Conservation (phyloP, 805 yeast species). For the Debaryomyces prosopidis region DNA sequence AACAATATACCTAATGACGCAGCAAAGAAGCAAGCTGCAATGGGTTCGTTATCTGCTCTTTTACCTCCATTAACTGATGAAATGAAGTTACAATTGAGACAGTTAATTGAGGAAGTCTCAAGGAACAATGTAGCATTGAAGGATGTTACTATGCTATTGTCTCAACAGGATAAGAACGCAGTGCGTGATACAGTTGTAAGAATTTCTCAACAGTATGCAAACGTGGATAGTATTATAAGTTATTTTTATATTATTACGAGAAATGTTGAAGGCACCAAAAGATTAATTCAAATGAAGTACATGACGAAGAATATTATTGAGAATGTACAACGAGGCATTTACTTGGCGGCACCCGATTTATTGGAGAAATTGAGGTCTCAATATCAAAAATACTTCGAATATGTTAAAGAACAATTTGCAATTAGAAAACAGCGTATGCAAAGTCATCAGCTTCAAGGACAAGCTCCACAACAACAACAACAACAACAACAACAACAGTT, state of each 20-base stretch:
- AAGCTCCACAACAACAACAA: slow-evolving; percentile 12
- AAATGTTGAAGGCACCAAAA: slow-evolving; percentile 71
- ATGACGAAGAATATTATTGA: slow-evolving; percentile 79
- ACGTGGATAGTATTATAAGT: slow-evolving; percentile 76
- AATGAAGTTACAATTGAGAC: slow-evolving; percentile 60
- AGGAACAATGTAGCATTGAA: slow-evolving; percentile 64
- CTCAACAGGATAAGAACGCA: slow-evolving; percentile 62
- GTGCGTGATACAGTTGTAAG: slow-evolving; percentile 56
- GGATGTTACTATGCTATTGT: slow-evolving; percentile 61
- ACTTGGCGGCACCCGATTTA: slow-evolving; percentile 70
- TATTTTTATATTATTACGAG: slow-evolving; percentile 75
- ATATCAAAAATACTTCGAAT: slow-evolving; percentile 71
- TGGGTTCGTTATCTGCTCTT: slow-evolving; percentile 8
- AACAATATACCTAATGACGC: slow-evolving; percentile 9
- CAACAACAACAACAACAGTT: slow-evolving; percentile 20
- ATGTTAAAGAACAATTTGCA: slow-evolving; percentile 63
- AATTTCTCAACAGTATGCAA: slow-evolving; percentile 59
- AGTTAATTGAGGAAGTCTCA: slow-evolving; percentile 68
- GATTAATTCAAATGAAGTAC: slow-evolving; percentile 74
- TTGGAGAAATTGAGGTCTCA: slow-evolving; percentile 70
- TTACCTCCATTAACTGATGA: slow-evolving; percentile 52
- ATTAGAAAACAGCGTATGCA: slow-evolving; percentile 37
- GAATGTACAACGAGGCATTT: slow-evolving; percentile 61
- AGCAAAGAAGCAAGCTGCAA: not conserved
- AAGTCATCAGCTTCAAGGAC: slow-evolving; percentile 31